A percentile compares a stretch with the other conserved stretches of the same genome.
These are phyloP conservation scores for Lathyrus tuberosus DNA, from an alignment of 306 rosid genomes.

Conservation along the genomic window DNA sequence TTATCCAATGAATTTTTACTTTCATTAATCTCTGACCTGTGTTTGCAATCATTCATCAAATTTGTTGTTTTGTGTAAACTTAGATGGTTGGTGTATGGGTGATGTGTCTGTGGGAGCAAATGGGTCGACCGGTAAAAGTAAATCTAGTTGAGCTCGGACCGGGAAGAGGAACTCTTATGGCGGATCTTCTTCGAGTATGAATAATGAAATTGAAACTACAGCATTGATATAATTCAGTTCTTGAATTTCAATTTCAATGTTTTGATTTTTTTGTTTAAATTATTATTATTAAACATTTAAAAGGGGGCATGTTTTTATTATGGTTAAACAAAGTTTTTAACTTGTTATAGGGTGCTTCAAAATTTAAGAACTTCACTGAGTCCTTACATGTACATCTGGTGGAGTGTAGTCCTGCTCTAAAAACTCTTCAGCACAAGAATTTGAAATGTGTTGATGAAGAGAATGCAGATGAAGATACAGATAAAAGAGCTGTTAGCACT, in stretches of 20 bases:
- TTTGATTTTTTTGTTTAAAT: slow-evolving; percentile 9
- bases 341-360: slow-evolving; percentile 75
- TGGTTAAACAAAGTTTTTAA: slow-evolving; percentile 8
- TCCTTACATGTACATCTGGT: slow-evolving; percentile 82
- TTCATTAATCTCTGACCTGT: too few relatives aligned
- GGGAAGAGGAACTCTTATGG: slow-evolving; percentile 96
- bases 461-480: slow-evolving; percentile 44
- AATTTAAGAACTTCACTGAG: slow-evolving; percentile 64
- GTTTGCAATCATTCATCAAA: slow-evolving; percentile 12
- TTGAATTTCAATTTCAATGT: slow-evolving; percentile 6
- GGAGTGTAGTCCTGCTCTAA: slow-evolving; percentile 88
- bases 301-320: not conserved
- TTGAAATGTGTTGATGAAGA: slow-evolving; percentile 70
- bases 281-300: not conserved
- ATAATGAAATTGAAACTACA: slow-evolving; percentile 19
- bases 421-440: slow-evolving; percentile 78
- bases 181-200: slow-evolving; percentile 83
- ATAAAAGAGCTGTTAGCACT: slow-evolving; percentile 57
- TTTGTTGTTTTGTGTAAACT: slow-evolving; percentile 35
- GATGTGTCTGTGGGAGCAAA: slow-evolving; percentile 98
- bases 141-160: slow-evolving; percentile 91
- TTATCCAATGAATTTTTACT: too few relatives aligned
- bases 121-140: slow-evolving; percentile 78
- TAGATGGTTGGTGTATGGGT: slow-evolving; percentile 98
- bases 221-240: slow-evolving; percentile 2